phyloP scores from a whole-genome alignment of 1,284 basidiomycete genomes.

The Puccinia triticina region DNA sequence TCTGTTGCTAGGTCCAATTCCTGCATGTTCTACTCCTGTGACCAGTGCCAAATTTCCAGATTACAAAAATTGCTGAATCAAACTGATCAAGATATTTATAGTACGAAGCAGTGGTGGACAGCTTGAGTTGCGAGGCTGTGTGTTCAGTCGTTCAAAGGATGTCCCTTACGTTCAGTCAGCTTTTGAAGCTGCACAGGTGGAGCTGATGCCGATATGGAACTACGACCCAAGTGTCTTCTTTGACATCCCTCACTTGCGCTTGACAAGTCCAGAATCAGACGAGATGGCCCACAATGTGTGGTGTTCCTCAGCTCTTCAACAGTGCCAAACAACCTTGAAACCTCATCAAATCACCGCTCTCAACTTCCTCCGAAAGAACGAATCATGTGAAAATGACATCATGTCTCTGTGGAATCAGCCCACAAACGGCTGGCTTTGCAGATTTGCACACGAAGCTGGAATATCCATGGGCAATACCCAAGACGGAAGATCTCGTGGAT shows the following conservation, averaged over 20 bases:
- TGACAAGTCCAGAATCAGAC: no score
- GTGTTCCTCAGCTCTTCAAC: not conserved
- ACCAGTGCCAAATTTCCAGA: no score
- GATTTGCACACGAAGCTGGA: not conserved
- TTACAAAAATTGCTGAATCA: no score
- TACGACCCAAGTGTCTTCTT: not conserved
- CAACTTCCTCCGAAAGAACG: not conserved
- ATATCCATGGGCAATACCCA: not conserved
- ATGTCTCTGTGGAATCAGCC: not conserved
- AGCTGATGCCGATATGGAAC: no score
- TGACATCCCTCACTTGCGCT: not conserved
- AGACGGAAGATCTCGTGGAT: not conserved
- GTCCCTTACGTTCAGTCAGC: not conserved
- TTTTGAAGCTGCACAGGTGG: not conserved
- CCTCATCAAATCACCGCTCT: not conserved
- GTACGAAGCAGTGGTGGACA: not conserved
- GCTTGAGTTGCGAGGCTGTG: not conserved
- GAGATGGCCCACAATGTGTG: no score
- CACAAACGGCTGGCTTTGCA: not conserved
- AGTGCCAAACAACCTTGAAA: not conserved
- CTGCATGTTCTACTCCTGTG: no score
- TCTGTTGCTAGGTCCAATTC: no score
- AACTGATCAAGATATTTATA: no score
- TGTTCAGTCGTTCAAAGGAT: not conserved
- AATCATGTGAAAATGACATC: not conserved